These are phyloP conservation scores for Scopulariopsis brevicaulis DNA, from an alignment of 2,329 filamentous ascomycete species.

Conservation along the genomic window DNA sequence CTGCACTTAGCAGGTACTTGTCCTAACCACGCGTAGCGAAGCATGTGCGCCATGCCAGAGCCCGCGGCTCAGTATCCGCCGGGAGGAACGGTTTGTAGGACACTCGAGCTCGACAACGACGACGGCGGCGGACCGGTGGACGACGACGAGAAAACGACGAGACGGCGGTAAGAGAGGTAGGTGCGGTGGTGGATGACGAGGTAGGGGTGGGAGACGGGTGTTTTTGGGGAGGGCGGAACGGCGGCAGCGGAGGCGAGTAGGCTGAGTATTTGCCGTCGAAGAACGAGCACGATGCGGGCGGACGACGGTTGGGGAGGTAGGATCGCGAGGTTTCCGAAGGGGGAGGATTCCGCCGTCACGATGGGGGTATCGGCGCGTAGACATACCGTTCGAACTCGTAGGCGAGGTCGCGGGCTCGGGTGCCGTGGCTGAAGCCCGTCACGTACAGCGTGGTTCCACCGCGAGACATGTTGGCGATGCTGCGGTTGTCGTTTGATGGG, in stretches of 20 bases:
- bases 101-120: slow-evolving; percentile 16
- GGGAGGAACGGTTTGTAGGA: slow-evolving; percentile 9
- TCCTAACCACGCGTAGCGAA: neutral
- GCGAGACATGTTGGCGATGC: slow-evolving; percentile 61
- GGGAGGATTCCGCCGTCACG: slow-evolving; percentile 21
- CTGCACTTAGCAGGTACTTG: neutral
- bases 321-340: slow-evolving; percentile 20
- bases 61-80: neutral
- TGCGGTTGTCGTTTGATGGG: neutral
- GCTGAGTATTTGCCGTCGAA: neutral
- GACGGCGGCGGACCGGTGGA: slow-evolving; percentile 19
- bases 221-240: neutral
- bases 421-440: slow-evolving; percentile 97
- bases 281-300: slow-evolving; percentile 8
- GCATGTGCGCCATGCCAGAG: neutral
- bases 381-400: slow-evolving; percentile 99
- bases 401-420: slow-evolving; percentile 95
- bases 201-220: slow-evolving; percentile 12
- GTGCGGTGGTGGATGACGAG: slow-evolving; percentile 14
- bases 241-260: neutral
- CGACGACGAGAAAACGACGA: slow-evolving; percentile 19
- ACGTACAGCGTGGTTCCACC: slow-evolving; percentile 92
- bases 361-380: slow-evolving; percentile 38
- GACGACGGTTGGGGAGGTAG: slow-evolving; percentile 16
- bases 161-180: neutral